Evolutionary conservation across 495 filamentous ascomycete genomes (phyloP).

Genomic region (Apiosordaria backusii): DNA sequence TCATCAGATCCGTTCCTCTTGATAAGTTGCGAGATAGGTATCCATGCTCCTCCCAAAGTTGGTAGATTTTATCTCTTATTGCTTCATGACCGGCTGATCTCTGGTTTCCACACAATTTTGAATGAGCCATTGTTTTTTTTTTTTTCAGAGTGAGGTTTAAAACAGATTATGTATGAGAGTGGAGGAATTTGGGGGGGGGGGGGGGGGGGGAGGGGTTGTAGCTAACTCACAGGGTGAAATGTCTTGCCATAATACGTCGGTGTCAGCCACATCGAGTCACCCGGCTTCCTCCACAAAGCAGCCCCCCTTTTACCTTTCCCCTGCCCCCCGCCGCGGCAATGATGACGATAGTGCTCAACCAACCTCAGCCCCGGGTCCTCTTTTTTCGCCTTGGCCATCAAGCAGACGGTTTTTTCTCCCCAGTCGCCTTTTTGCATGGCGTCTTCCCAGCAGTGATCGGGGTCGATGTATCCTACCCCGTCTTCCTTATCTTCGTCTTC

Average conservation of each 20-base stretch:
- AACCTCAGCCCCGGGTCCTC: constrained; percentile 30
- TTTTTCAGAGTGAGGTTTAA: too few species aligned
- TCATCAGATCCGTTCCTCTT: neutral
- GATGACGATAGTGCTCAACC: constrained; percentile 4
- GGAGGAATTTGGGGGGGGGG: too few species aligned
- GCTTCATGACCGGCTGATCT: constrained; percentile 33
- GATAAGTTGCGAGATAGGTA: neutral
- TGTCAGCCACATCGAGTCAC: constrained; percentile 40
- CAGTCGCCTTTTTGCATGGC: constrained; percentile 35
- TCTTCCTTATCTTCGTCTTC: constrained; percentile 10
- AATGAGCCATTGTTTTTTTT: too few species aligned
- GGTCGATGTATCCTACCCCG: constrained; percentile 27
- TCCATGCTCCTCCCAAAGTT: constrained; percentile 28
- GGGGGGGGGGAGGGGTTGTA: neutral
- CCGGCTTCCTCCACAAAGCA: neutral
- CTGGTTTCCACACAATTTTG: neutral
- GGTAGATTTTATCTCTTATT: constrained; percentile 37
- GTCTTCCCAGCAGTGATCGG: constrained; percentile 27
- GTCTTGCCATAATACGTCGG: constrained; percentile 46
- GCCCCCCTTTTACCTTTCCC: neutral
- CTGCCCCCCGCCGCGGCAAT: too few species aligned
- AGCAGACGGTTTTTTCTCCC: constrained; percentile 39
- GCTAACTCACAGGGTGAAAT: constrained; percentile 43
- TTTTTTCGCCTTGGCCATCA: constrained; percentile 38
- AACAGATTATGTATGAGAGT: too few species aligned